Evolutionary conservation across 345 rosid species (phyloP).

Genomic region (Streptanthus diversifolius): DNA sequence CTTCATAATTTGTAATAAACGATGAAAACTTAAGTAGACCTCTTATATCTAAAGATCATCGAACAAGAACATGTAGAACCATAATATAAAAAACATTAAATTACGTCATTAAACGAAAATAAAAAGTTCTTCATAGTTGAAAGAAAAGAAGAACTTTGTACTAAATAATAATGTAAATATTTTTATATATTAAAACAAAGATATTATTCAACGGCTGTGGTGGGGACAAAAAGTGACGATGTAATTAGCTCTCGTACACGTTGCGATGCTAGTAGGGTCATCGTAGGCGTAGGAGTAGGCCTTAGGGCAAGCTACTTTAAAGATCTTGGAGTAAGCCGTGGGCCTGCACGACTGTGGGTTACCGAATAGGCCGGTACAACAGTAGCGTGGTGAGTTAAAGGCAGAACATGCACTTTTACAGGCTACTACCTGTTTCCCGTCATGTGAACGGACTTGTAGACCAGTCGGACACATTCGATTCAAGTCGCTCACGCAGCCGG

Average conservation of each 20-base stretch:
- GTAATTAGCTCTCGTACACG: slow-evolving; percentile 39
- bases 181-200: neutral
- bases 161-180: neutral
- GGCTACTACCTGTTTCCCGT: slow-evolving; percentile 35
- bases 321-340: slow-evolving; percentile 41
- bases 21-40: neutral
- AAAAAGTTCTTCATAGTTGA: neutral
- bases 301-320: slow-evolving; percentile 45
- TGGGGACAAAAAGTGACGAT: slow-evolving; percentile 41
- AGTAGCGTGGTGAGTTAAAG: slow-evolving; percentile 39
- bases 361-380: slow-evolving; percentile 46
- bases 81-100: neutral
- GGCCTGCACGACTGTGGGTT: slow-evolving; percentile 46
- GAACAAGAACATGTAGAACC: neutral
- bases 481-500: slow-evolving; percentile 33
- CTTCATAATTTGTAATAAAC: neutral
- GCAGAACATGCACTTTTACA: slow-evolving; percentile 52
- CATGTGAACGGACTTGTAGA: slow-evolving; percentile 27
- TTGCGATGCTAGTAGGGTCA: slow-evolving; percentile 43
- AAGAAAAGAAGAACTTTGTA: neutral
- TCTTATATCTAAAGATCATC: neutral
- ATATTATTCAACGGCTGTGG: slow-evolving; percentile 21
- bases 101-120: neutral
- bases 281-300: slow-evolving; percentile 54
- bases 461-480: slow-evolving; percentile 41